A percentile compares a stretch with the other conserved stretches of the same genome.
These are phyloP conservation scores for Malus sieversii DNA, from an alignment of 306 rosid genomes.

Conservation along the genomic window DNA sequence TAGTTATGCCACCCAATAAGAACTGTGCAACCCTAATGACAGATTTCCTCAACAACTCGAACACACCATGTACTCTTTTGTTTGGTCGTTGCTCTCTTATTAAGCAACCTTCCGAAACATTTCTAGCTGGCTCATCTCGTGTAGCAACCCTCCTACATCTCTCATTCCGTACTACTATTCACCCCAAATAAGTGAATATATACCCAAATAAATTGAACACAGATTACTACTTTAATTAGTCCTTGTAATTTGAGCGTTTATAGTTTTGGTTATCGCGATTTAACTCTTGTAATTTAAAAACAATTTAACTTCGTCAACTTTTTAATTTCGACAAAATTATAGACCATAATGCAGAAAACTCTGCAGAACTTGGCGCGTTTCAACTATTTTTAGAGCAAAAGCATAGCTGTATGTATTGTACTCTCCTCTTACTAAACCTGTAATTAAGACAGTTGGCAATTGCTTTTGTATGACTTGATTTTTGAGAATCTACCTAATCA, in stretches of 20 bases:
- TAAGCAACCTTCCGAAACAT: constrained; percentile 3
- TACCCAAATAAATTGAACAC: neutral
- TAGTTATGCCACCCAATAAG: too few relatives aligned
- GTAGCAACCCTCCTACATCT: neutral
- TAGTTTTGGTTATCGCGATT: neutral
- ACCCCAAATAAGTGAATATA: neutral
- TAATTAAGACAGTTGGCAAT: neutral
- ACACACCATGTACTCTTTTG: neutral
- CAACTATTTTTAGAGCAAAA: constrained; percentile 1
- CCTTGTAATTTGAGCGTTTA: neutral
- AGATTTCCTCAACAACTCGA: too few relatives aligned
- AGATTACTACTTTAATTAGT: too few relatives aligned
- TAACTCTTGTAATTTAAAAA: neutral
- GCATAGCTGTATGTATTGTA: neutral
- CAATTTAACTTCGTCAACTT: neutral
- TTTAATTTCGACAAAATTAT: neutral
- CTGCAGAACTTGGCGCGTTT: neutral
- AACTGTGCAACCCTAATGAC: too few relatives aligned
- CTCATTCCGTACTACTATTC: neutral
- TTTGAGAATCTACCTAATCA: neutral
- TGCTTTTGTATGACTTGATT: neutral
- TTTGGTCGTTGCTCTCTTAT: neutral
- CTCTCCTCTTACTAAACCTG: neutral
- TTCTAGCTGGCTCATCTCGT: neutral
- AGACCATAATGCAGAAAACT: neutral